Evolutionary conservation across 2,329 filamentous ascomycete species (phyloP).

Genomic region (Zymoseptoria crescenta): DNA sequence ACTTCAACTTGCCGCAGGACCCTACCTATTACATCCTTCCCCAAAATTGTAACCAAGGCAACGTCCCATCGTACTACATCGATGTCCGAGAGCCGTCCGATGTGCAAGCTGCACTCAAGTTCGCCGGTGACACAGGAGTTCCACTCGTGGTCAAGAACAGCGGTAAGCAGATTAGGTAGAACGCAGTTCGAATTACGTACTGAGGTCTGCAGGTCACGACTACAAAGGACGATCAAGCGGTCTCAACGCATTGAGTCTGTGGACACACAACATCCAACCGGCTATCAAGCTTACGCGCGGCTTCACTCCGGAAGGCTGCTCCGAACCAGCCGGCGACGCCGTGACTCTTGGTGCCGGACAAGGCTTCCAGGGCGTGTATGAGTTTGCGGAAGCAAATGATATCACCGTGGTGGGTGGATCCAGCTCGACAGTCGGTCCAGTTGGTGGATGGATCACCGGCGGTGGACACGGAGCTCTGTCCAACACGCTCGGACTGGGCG

Average conservation of each 20-base stretch:
- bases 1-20: slow-evolving; percentile 9
- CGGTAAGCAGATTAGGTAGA: slow-evolving; percentile 14
- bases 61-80: slow-evolving; percentile 19
- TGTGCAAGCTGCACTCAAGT: slow-evolving; percentile 16
- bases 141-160: slow-evolving; percentile 22
- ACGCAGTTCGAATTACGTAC: neutral
- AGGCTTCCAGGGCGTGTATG: slow-evolving; percentile 14
- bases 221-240: slow-evolving; percentile 3
- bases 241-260: neutral
- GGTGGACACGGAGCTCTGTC: slow-evolving; percentile 19
- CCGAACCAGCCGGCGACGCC: slow-evolving; percentile 8
- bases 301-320: slow-evolving; percentile 17
- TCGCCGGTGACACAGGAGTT: slow-evolving; percentile 15
- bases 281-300: slow-evolving; percentile 4
- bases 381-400: slow-evolving; percentile 13
- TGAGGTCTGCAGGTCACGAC: slow-evolving; percentile 10
- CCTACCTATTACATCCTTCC: slow-evolving; percentile 5
- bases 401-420: slow-evolving; percentile 18
- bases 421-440: slow-evolving; percentile 18
- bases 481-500: slow-evolving; percentile 20
- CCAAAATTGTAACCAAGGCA: slow-evolving; percentile 15
- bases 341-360: slow-evolving; percentile 19
- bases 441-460: slow-evolving; percentile 20
- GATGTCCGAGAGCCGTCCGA: slow-evolving; percentile 16
- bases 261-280: slow-evolving; percentile 10